Evolutionary conservation across 2,329 filamentous ascomycete genomes (phyloP).

Genomic region (Fusarium denticulatum): DNA sequence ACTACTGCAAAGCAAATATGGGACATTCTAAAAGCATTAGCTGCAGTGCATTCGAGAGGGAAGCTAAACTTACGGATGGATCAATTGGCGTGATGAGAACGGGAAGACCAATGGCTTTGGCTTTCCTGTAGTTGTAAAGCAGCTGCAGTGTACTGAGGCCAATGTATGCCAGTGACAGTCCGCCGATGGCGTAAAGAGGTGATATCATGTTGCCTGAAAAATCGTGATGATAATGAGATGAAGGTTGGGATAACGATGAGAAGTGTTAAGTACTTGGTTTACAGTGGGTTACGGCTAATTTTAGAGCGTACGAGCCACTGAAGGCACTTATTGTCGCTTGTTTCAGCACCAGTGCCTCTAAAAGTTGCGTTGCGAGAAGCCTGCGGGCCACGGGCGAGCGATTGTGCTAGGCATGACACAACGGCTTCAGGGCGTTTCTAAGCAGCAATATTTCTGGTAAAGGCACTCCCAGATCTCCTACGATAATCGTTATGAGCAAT

Average conservation of each 20-base stretch:
- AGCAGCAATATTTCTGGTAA: rapidly evolving
- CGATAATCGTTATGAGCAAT: neutral
- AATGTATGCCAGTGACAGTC: neutral
- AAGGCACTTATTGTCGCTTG: neutral
- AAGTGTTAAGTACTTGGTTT: slow-evolving; percentile 17
- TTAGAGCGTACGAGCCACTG: neutral
- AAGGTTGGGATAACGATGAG: neutral
- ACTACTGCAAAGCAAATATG: slow-evolving; percentile 20
- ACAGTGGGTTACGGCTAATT: neutral
- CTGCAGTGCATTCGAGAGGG: no score
- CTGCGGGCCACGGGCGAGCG: rapidly evolving
- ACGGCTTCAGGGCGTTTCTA: neutral
- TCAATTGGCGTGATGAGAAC: slow-evolving; percentile 32
- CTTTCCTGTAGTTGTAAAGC: slow-evolving; percentile 27
- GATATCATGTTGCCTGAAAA: slow-evolving; percentile 15
- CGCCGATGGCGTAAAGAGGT: neutral
- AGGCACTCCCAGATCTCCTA: no score
- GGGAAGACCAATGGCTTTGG: slow-evolving; percentile 24
- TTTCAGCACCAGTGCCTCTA: neutral
- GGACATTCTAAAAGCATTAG: slow-evolving; percentile 15
- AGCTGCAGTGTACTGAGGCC: slow-evolving; percentile 10
- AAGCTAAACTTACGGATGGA: slow-evolving; percentile 9
- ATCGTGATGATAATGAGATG: neutral
- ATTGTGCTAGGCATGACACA: neutral
- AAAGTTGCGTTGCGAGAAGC: neutral